Percentiles rank a stretch among this genome's conserved stretches.
phyloP scores from a whole-genome alignment of 1,284 basidiomycete genomes.

The Cryptococcus depauperatus region DNA sequence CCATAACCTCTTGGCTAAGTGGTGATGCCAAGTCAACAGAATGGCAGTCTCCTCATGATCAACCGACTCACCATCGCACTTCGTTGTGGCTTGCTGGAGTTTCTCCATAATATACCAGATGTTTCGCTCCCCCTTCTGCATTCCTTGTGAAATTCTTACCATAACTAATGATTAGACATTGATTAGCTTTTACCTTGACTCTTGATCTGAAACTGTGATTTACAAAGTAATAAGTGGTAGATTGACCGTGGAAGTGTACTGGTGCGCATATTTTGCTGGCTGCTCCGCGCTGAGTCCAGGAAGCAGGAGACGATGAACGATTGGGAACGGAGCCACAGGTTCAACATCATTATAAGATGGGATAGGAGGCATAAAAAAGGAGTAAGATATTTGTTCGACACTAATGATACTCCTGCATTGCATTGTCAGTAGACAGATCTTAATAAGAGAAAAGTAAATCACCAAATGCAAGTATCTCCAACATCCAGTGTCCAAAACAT shows the following conservation, averaged over 20 bases:
- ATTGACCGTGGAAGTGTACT: constrained; percentile 28
- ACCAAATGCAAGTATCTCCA: constrained; percentile 36
- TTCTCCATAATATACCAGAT: constrained; percentile 71
- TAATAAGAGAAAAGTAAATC: constrained; percentile 1
- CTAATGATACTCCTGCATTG: constrained; percentile 38
- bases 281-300: constrained; percentile 50
- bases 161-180: constrained; percentile 56
- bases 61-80: constrained; percentile 62
- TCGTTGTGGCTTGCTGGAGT: constrained; percentile 80
- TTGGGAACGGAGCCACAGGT: constrained; percentile 78
- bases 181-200: too few relatives aligned
- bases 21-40: neutral
- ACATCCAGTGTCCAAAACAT: constrained; percentile 35
- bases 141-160: constrained; percentile 82
- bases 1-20: constrained; percentile 51
- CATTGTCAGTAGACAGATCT: neutral
- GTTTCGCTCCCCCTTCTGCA: constrained; percentile 52
- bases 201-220: constrained; percentile 9
- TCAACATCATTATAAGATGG: constrained; percentile 47
- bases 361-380: constrained; percentile 79
- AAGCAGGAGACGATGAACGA: constrained; percentile 72
- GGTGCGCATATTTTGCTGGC: constrained; percentile 24
- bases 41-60: too few relatives aligned
- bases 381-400: constrained; percentile 53
- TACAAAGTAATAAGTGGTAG: constrained; percentile 37